Base-by-base conservation (phyloP, 164 flowering plant genomes). In the Brasenia schreberi region DNA sequence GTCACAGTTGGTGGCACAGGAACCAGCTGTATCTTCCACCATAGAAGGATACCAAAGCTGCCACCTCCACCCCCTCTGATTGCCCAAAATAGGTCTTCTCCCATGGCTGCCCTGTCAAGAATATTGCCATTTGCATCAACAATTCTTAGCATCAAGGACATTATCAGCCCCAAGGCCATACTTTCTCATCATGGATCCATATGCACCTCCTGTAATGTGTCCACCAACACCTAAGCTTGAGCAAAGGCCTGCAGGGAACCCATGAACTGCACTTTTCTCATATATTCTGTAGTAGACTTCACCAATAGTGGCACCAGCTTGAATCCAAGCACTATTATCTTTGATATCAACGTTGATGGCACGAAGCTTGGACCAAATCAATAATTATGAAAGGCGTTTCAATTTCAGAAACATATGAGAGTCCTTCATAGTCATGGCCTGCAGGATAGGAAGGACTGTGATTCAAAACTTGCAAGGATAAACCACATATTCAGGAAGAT, bases 351-450 rank as follows among this genome's bases (percentile, higher is more conserved):
- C n/a, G n/a, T n/a, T n/a, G n/a, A n/a, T n/a, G n/a, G n/a, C n/a
- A n/a, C n/a, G n/a, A n/a, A n/a, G n/a, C n/a, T n/a, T n/a, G n/a
- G n/a, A n/a, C n/a, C n/a, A n/a, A n/a, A n/a, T n/a, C n/a, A n/a
- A n/a, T n/a, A n/a, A n/a, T n/a, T n/a, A n/a, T n/a, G n/a, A n/a
- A n/a, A n/a, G n/a, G n/a, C n/a, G n/a, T n/a, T n/a, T n/a, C n/a
- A n/a, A n/a, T n/a, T n/a, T n/a, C n/a, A n/a, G n/a, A n/a, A n/a
- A n/a, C n/a, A n/a, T n/a, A n/a, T n/a, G n/a, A n/a, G n/a, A 70
- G 72, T 17, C 78, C 78, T 45, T 79, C 81, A 59, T 76, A 78
- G 69, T 76, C 79, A 43, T 79, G 81, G 9, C 81, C 81, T 45
- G 19, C 70, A 68, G 17, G 49, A 18, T 11, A 68, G 44, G 45